Base-by-base conservation (phyloP, 106 monocot genomes). In the Alisma plantagoaquatica region DNA sequence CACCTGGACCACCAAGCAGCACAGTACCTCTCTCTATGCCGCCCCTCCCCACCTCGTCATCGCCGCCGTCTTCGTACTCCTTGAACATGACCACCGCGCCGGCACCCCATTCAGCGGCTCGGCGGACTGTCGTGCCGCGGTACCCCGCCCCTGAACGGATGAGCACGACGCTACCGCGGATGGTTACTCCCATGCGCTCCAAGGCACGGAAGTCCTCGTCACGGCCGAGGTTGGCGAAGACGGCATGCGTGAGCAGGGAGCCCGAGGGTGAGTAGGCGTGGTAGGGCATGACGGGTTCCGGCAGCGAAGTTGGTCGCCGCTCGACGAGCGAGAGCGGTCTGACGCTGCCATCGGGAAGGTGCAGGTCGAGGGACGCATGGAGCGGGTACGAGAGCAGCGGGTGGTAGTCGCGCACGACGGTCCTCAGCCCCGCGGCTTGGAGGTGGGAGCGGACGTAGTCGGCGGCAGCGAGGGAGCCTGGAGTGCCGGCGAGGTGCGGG, bases 401-500 rank as follows among this genome's bases (percentile, higher is more conserved):
- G 10, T 41, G 27, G 59, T 77, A 91, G 21, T 65, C 60, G 6
- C 53, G 51, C 0, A 60, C 52, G 19, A 63, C 46, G 62, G 75
- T 66, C 23, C 41, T 23, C 41, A 86, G 61, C 28, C 81, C 81
- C 38, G 81, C 52, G 54, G 21, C 32, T 21, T 47, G 45, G 75
- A 91, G 61, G 46, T 70, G 81, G 32, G 57, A 41, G 31, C 70
- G 67, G 64, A 91, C 81, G 68, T 78, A 81, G 51, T 35, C 41
- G 27, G 85, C 60, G 24, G 64, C 46, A 28, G 66, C 8, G 44
- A 56, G 21, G 18, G 78, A 64, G 15, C 61, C 23, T 17, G 69
- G 65, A 15, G 91, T 91, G 11, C 91, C 91, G 50, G 91, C 91
- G 50, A 85, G 77, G 75, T 91, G 91, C 23, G 90, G 80, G 9